Base-by-base conservation (phyloP, 2,329 filamentous ascomycete species). In the Rhynchosporium graminicola region DNA sequence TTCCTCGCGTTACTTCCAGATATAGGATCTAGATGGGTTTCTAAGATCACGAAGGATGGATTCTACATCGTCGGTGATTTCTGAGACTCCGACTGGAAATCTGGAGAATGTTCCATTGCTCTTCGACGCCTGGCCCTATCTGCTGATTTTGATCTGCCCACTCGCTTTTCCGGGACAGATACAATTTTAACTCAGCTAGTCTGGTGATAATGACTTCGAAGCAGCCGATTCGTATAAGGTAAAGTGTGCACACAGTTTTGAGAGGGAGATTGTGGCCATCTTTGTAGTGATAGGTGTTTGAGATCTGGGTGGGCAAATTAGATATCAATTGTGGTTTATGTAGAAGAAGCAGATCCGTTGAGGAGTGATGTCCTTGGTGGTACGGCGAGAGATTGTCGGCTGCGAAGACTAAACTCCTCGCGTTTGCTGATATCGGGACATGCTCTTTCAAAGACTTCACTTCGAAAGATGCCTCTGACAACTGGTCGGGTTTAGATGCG, bases 321-420 rank as follows among this genome's bases (percentile, higher is more conserved):
- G 20, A 15, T n/a, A 38, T 29, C 40, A 20, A n/a, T 47, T 28
- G 46, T 63, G 51, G 46, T 36, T 33, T 42, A 63, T 57, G n/a
- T 63, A 63, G 28, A 63, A 65, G 29, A 63, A 63, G 36, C 46
- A 63, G 10, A 65, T 36, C 63, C 63, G n/a, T 65, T 60, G 8
- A 63, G 48, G 29, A 65, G 26, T n/a, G 50, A 65, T n/a, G 47
- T 65, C 33, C 60, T 57, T 9, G 57, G 63, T 13, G 63, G 60
- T 0, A 43, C 57, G 1, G 58, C 42, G 3, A 58, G 29, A 8
- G n/a, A 31, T 4, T 50, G 55, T 20, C 26, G 13, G 31, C 12
- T 4, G 29, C 10, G 45, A 3, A 10, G 47, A n/a, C 31, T 3
- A 29, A 9, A n/a, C 9, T 51, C 26, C 6, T 28, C 33, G 10